Conservation (phyloP, 805 yeast genomes). For the Hyphopichia homilentoma region DNA sequence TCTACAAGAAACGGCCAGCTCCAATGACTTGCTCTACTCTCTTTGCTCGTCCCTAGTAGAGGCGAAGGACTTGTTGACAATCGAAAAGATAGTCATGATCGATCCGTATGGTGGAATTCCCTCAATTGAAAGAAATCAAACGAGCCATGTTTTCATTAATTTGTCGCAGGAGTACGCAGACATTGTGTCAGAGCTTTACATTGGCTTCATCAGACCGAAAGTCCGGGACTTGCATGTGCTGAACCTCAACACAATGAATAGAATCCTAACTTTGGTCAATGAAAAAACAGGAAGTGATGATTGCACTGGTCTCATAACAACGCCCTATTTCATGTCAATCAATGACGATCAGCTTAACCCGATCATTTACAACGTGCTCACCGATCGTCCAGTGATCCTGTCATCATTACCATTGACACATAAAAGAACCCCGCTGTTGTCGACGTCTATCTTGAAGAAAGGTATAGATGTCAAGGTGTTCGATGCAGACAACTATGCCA, state of each 20-base stretch:
- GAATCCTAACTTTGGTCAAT: slow-evolving; percentile 48
- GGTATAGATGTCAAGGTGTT: slow-evolving; percentile 61
- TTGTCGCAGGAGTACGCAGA: slow-evolving; percentile 75
- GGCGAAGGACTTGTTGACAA: slow-evolving; percentile 36
- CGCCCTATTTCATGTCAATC: slow-evolving; percentile 68
- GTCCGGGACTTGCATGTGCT: slow-evolving; percentile 54
- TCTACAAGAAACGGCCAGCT: slow-evolving; percentile 21
- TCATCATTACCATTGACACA: slow-evolving; percentile 76
- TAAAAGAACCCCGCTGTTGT: slow-evolving; percentile 54
- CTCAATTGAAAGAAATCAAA: slow-evolving; percentile 70
- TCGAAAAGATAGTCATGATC: slow-evolving; percentile 79
- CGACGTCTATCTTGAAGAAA: slow-evolving; percentile 75
- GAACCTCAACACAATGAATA: slow-evolving; percentile 66
- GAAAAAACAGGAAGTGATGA: slow-evolving; percentile 33
- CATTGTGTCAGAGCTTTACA: slow-evolving; percentile 58
- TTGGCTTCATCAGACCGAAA: slow-evolving; percentile 48
- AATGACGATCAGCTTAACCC: slow-evolving; percentile 66
- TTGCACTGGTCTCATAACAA: slow-evolving; percentile 82
- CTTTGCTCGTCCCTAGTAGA: slow-evolving; percentile 23
- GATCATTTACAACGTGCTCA: slow-evolving; percentile 79
- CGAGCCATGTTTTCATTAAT: slow-evolving; percentile 86
- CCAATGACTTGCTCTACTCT: slow-evolving; percentile 21
- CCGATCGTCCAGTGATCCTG: slow-evolving; percentile 87
- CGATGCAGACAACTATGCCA: slow-evolving; percentile 21
- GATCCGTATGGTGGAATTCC: slow-evolving; percentile 92